Base-by-base conservation (phyloP, 228 moss, liverwort and hornwort genomes). In the Sphagnum fallax region DNA sequence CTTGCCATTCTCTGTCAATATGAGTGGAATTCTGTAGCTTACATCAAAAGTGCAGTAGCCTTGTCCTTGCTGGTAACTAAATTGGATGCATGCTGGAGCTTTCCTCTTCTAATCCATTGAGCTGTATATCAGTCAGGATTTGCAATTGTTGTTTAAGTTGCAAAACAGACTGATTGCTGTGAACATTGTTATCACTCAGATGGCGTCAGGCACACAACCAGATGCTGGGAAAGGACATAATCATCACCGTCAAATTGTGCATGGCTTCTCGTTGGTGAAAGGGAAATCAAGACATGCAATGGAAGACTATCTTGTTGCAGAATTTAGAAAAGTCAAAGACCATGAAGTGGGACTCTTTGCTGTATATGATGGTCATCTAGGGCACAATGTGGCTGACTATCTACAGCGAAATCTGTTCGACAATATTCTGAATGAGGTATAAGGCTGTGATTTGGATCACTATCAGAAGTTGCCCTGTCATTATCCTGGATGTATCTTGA, bases 281-380 rank as follows among this genome's bases (percentile, higher is more conserved):
- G 97, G 97, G 71, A 92, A 92, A 72, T 92, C 92, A 64, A 89
- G 91, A 77, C 97, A 98, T 76, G 85, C 90, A 48, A 98, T 98
- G 97, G 97, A 98, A 78, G 97, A 98, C 78, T 93, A 87, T 68
- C 58, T 61, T 66, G 97, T 98, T 73, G 90, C 97, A 0, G 97
- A 98, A 74, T 57, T 82, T 57, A 90, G 52, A 79, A 88, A 72
- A 53, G 82, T 87, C 71, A 75, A 88, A 47, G 89, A 86, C 6
- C 82, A 79, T 6, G 91, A 98, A 60, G 80, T 98, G 66, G 97
- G 97, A 48, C 76, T 98, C 57, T 98, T 98, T 49, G 97, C 97
- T 67, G 93, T 98, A 60, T 98, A 93, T 68, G 97, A 98, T 75
- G 97, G 97, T 9, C 97, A 98, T 79, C 63, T 98, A 70, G 97